phyloP scores from a whole-genome alignment of 768 basidiomycete genomes.

The Tubosaeta sp. region DNA sequence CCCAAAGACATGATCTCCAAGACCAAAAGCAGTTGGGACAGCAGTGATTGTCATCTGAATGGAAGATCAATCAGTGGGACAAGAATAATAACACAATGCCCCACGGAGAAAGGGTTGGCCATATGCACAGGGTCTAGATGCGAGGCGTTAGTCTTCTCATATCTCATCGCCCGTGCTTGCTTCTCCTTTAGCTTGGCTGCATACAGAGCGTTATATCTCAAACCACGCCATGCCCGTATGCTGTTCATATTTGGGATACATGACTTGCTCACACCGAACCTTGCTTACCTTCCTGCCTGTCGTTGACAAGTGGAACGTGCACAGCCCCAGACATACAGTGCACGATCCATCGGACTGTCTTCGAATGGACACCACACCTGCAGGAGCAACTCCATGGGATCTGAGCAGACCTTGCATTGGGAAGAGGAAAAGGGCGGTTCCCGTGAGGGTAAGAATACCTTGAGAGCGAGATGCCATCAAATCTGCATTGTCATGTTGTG shows the following conservation, averaged over 20 bases:
- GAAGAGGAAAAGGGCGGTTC: constrained; percentile 62
- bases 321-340: constrained; percentile 84
- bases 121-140: constrained; percentile 30
- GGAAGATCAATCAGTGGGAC: constrained; percentile 2
- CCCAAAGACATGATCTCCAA: constrained; percentile 70
- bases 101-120: constrained; percentile 69
- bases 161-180: constrained; percentile 37
- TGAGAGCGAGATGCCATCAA: constrained; percentile 41
- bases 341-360: constrained; percentile 78
- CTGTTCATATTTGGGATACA: constrained; percentile 36
- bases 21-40: constrained; percentile 41
- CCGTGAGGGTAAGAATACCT: constrained; percentile 69
- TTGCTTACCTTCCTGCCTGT: constrained; percentile 71
- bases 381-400: constrained; percentile 75
- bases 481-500: constrained; percentile 41
- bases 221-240: constrained; percentile 75
- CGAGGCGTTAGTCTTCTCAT: constrained; percentile 35
- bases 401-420: constrained; percentile 65
- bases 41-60: constrained; percentile 25
- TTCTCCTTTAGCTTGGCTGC: constrained; percentile 68
- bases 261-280: neutral
- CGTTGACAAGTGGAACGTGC: constrained; percentile 64
- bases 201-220: constrained; percentile 69
- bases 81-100: constrained; percentile 16
- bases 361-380: constrained; percentile 92